Percentiles rank a stretch among this genome's conserved stretches.
These are phyloP conservation scores for Penicillium argentinense DNA, from an alignment of 495 filamentous ascomycete species.

Conservation along the genomic window DNA sequence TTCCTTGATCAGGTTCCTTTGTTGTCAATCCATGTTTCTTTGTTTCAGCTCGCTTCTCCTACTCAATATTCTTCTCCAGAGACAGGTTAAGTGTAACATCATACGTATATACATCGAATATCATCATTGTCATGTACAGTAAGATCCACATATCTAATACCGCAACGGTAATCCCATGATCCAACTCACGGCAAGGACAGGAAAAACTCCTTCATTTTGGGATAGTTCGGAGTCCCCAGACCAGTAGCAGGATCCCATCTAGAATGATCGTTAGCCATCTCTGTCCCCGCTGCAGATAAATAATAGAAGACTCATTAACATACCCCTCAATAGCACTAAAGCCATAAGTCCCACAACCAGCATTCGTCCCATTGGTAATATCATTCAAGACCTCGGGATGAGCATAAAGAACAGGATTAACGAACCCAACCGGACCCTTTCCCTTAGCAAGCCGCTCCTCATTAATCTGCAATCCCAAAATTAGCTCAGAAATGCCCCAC, in stretches of 20 bases:
- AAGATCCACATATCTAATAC: too few relatives aligned
- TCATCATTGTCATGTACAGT: too few relatives aligned
- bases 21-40: too few relatives aligned
- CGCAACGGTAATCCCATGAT: too few relatives aligned
- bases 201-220: conserved; percentile 45
- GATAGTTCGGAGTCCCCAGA: conserved; percentile 54
- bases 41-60: too few relatives aligned
- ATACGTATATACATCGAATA: too few relatives aligned
- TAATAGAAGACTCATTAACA: background rate
- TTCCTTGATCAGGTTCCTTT: too few relatives aligned
- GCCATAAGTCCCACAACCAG: conserved; percentile 48
- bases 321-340: conserved; percentile 49
- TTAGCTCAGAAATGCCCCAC: too few relatives aligned
- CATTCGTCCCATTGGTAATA: conserved; percentile 46
- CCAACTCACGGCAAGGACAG: conserved; percentile 29
- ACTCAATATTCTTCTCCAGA: too few relatives aligned
- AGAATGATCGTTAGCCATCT: background rate
- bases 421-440: conserved; percentile 51
- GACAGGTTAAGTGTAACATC: too few relatives aligned
- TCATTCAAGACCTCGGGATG: conserved; percentile 49
- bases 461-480: conserved; percentile 33
- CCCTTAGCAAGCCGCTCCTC: conserved; percentile 46
- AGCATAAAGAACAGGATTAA: conserved; percentile 52
- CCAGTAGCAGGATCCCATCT: conserved; percentile 57
- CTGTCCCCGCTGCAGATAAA: background rate